Conservation (phyloP, 2,329 filamentous ascomycete species). For the Penicillium aurantiogriseum region DNA sequence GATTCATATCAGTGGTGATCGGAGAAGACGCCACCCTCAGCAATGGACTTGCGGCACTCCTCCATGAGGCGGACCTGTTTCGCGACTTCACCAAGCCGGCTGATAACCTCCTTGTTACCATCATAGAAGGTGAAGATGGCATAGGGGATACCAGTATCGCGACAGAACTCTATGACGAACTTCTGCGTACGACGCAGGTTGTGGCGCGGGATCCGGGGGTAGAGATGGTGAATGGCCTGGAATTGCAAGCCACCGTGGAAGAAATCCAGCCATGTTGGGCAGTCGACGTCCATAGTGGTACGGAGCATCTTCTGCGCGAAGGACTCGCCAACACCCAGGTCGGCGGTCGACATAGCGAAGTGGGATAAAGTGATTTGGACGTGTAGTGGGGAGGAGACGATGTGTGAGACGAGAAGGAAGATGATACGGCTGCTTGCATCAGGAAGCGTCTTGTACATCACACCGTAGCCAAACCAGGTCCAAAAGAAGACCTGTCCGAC, state of each 20-base stretch:
- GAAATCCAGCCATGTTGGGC: conserved; percentile 82
- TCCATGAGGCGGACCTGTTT: conserved; percentile 74
- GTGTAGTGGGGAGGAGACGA: conserved; percentile 77
- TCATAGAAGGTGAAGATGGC: conserved; percentile 81
- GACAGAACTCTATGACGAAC: conserved; percentile 76
- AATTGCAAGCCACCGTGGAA: conserved; percentile 88
- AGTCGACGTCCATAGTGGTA: conserved; percentile 92
- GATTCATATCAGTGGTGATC: conserved; percentile 26
- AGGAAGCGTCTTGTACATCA: conserved; percentile 72
- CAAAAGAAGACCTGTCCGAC: conserved; percentile 77
- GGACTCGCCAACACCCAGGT: conserved; percentile 78
- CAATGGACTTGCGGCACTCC: conserved; percentile 63
- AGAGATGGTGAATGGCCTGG: conserved; percentile 84
- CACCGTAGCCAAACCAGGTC: conserved; percentile 80
- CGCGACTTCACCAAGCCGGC: conserved; percentile 72
- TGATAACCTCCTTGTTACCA: conserved; percentile 77
- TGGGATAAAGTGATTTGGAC: conserved; percentile 89
- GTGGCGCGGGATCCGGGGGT: conserved; percentile 78
- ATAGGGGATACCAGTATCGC: conserved; percentile 79
- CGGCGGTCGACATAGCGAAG: conserved; percentile 89
- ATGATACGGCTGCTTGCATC: conserved; percentile 66
- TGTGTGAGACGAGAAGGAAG: conserved; percentile 77
- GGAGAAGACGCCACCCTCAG: conserved; percentile 32
- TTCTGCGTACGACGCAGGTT: conserved; percentile 74
- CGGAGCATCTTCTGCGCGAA: conserved; percentile 89